Evolutionary conservation across 331 rosid species (phyloP), one percentile per base, ranked within the genome.

Genomic region (Malus hybrid): DNA sequence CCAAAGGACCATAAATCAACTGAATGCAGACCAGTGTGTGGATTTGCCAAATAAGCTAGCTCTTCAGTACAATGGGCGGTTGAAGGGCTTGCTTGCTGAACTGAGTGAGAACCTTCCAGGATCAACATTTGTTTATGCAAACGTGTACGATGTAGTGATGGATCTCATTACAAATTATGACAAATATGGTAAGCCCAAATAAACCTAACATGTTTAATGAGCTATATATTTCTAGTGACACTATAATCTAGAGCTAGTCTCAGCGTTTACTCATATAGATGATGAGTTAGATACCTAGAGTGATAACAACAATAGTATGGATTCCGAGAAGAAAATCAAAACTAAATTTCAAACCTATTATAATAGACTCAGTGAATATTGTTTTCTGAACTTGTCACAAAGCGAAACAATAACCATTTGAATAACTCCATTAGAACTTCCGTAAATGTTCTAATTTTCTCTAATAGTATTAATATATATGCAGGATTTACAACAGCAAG

Each of bases 1-100:
- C 71, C 97, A 91, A 55, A 94, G 76, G 86, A 92, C 93, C 0
- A 86, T 94, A 56, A 94, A 94, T 80, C 96, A 89, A 78, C 44
- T 94, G 64, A 86, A 73, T 0, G 71, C 89, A 86, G 81, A 88
- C 27, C 82, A 94, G 67, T 92, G 99, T 57, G 99, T 92, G 73
- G 96, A 92, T 64, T 86, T 92, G 83, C 88, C 99, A 19, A 92
- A 94, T 71, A 88, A 94, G 80, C 87, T 94, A 10, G 99, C 97
- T 0, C 76, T 71, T 74, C 90, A 86, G 70, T 94, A 87, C 86
- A 94, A 94, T 78, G 96, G 83, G 18, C 62, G 85, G 52, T 80
- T 94, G 80, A 90, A 90, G 76, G 96, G 88, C 84, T 80, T 94
- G 85, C 67, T 92, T 14, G 74, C 90, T 27, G 84, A 84, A 80